Percentiles rank a stretch among this genome's conserved stretches.
phyloP scores from a whole-genome alignment of 495 filamentous ascomycete species.

The Penicillium bialowiezense region DNA sequence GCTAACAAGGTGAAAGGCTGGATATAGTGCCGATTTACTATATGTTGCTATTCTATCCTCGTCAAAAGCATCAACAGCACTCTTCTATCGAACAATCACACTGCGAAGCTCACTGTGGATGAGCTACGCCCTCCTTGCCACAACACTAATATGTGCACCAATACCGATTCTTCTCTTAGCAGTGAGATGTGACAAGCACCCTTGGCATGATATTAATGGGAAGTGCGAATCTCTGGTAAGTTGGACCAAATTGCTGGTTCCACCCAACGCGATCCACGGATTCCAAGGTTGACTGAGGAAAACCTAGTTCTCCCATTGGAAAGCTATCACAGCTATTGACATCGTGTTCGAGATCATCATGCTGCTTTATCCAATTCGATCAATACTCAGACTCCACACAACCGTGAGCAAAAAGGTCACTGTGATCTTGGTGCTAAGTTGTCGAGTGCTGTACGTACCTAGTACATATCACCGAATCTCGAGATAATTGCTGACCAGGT shows the following conservation, averaged over 20 bases:
- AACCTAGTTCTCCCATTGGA: slow-evolving; percentile 23
- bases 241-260: too few species aligned
- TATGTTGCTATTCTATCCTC: slow-evolving; percentile 12
- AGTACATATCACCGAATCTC: not conserved
- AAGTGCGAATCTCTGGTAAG: slow-evolving; percentile 14
- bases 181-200: slow-evolving; percentile 13
- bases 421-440: slow-evolving; percentile 17
- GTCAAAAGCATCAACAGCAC: slow-evolving; percentile 14
- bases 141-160: slow-evolving; percentile 5
- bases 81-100: slow-evolving; percentile 17
- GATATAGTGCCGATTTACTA: slow-evolving; percentile 13
- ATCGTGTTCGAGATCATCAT: slow-evolving; percentile 18
- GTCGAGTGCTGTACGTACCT: slow-evolving; percentile 21
- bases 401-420: slow-evolving; percentile 9
- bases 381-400: slow-evolving; percentile 15
- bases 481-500: not conserved
- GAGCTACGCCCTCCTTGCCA: slow-evolving; percentile 7
- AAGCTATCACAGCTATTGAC: slow-evolving; percentile 20
- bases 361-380: slow-evolving; percentile 12
- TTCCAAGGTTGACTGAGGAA: not conserved
- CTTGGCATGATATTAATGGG: slow-evolving; percentile 19
- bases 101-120: slow-evolving; percentile 16
- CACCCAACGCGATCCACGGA: too few species aligned
- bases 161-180: slow-evolving; percentile 11
- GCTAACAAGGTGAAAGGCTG: not conserved